These are phyloP conservation scores for Carex scoparia DNA, from an alignment of 176 grass and related monocot species.

Conservation along the genomic window DNA sequence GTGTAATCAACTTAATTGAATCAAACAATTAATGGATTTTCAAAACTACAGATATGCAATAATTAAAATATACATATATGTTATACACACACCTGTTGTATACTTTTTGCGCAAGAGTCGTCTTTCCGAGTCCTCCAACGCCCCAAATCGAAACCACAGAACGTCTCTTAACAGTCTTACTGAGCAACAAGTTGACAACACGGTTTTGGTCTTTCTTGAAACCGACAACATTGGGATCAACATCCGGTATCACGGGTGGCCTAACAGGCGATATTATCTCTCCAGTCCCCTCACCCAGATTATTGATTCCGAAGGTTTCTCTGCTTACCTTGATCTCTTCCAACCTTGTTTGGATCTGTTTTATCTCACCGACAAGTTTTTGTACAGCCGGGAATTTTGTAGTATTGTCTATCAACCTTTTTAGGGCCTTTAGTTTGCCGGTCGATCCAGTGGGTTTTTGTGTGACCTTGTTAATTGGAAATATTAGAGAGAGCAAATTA, in stretches of 20 bases:
- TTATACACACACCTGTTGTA: slow-evolving; percentile 1
- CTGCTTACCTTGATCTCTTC: not conserved
- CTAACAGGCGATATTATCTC: not conserved
- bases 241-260: not conserved
- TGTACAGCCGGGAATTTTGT: not conserved
- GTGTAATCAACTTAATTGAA: no score
- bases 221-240: slow-evolving; percentile 1
- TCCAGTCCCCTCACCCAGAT: not conserved
- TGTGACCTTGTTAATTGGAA: no score
- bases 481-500: no score
- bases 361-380: not conserved
- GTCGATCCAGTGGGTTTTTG: no score
- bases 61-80: no score
- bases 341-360: not conserved
- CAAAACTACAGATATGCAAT: no score
- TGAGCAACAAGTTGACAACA: not conserved
- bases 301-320: not conserved
- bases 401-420: no score
- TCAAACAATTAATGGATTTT: no score
- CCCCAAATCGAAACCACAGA: slow-evolving; percentile 2
- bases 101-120: not conserved
- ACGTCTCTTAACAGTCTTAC: not conserved
- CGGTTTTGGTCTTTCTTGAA: not conserved
- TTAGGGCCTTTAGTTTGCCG: not conserved
- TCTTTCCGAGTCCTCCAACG: slow-evolving; percentile 2